Base-by-base conservation (phyloP, 1,284 basidiomycete species). In the Apiotrichum veenhuisii region DNA sequence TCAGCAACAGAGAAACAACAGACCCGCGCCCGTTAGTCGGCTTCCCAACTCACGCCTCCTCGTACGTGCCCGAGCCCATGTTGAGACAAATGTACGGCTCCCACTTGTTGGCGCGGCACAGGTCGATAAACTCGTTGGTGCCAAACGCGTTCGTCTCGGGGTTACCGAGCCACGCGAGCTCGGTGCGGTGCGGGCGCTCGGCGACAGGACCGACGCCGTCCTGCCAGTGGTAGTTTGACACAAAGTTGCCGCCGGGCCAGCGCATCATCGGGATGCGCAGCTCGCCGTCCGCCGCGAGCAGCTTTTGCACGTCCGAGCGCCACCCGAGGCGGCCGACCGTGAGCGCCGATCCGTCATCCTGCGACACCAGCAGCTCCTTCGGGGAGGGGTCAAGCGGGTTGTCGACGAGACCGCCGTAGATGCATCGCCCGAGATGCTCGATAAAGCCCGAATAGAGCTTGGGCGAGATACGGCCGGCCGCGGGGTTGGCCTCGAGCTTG, bases 181-280 rank as follows among this genome's bases (percentile, higher is more conserved):
- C 84, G 40, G 70, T 66, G 22, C 84, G 82, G 40, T 82, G 79
- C 37, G 82, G 84, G 30, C 85, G 77, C 12, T 79, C 61, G 26
- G 80, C 76, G 51, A 78, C 77, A 3, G 84, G 84, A 1, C 85
- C 84, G 33, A 86, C 78, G 0, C 83, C 84, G 71, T 86, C 84
- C 72, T 85, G 81, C 84, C 85, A 87, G 50, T 83, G 81, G 69
- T 86, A 86, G 62, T 83, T 84, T 64, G 82, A 83, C n/a, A 75
- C 77, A 62, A 71, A 78, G 68, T 78, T 78, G 48, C 77, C 83
- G 36, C 84, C 84, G 0, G 85, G 84, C 78, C 84, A 85, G 45
- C 84, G 70, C 43, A 85, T 78, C 60, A 85, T 72, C 1, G 84
- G 84, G n/a, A 83, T 76, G 38, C 80, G 77, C 41, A 85, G 75